These are phyloP conservation scores for Trichoderma arundinaceum DNA, from an alignment of 2,329 filamentous ascomycete genomes.

Conservation along the genomic window DNA sequence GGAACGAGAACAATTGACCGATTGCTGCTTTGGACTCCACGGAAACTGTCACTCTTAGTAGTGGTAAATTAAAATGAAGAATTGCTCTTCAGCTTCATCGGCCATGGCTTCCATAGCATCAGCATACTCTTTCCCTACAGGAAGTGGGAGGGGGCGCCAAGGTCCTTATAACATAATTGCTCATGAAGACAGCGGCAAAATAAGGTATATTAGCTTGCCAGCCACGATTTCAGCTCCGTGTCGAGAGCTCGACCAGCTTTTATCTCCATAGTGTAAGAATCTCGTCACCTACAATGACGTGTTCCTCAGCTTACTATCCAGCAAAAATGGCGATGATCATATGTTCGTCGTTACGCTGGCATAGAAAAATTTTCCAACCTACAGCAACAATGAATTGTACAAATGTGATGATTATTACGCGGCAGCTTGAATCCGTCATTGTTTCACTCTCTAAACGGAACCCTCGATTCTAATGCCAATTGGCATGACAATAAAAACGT, in stretches of 20 bases:
- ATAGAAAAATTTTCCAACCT: too few species aligned
- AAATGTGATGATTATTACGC: not conserved
- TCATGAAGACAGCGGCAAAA: not conserved
- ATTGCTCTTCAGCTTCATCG: not conserved
- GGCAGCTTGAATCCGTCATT: not conserved
- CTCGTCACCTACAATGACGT: not conserved
- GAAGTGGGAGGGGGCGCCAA: not conserved
- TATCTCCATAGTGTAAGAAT: constrained; percentile 6
- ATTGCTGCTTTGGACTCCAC: not conserved
- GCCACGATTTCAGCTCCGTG: constrained; percentile 18
- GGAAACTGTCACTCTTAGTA: not conserved
- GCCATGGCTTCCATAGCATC: not conserved
- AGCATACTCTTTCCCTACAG: not conserved
- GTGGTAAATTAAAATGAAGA: not conserved
- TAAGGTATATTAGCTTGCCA: constrained; percentile 5
- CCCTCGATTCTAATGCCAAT: not conserved
- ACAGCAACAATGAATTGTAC: not conserved
- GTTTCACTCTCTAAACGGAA: not conserved
- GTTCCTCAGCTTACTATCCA: not conserved
- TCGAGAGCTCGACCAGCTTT: not conserved
- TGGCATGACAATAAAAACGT: not conserved
- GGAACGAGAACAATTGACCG: not conserved
- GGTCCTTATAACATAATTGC: not conserved
- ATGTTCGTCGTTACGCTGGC: too few species aligned
- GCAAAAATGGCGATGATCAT: too few species aligned